These are phyloP conservation scores for Talaromyces ruber DNA, from an alignment of 495 filamentous ascomycete genomes.

Conservation along the genomic window DNA sequence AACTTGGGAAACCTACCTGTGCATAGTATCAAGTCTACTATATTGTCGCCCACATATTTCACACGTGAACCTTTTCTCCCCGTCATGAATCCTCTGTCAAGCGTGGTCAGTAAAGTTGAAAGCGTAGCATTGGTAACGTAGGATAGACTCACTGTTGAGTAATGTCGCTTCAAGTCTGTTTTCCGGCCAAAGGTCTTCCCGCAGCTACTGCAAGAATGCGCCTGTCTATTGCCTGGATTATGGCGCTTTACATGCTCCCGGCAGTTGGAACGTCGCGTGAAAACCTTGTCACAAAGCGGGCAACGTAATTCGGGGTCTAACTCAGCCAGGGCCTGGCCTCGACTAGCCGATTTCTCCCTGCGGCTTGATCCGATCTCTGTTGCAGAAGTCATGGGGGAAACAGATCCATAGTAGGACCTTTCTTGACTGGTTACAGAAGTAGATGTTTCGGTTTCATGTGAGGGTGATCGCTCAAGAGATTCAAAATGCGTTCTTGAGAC, in stretches of 20 bases:
- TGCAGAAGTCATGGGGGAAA: background rate
- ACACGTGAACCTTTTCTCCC: slow-evolving; percentile 62
- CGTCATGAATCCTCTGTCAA: slow-evolving; percentile 53
- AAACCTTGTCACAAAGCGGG: slow-evolving; percentile 66
- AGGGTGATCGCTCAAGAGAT: slow-evolving; percentile 1
- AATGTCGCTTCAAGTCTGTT: slow-evolving; percentile 76
- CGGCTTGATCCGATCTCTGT: background rate
- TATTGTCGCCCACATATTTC: slow-evolving; percentile 65
- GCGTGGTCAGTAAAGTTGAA: slow-evolving; percentile 10
- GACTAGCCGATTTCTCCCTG: background rate
- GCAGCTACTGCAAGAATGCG: slow-evolving; percentile 60
- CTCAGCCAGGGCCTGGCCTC: background rate
- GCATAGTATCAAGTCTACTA: slow-evolving; percentile 74
- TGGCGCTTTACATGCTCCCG: slow-evolving; percentile 87
- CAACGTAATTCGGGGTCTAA: slow-evolving; percentile 53
- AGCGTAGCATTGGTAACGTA: background rate
- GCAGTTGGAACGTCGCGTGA: slow-evolving; percentile 84
- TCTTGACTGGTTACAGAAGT: background rate
- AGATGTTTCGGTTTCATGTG: background rate
- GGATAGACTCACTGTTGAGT: slow-evolving; percentile 56
- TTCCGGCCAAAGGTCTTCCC: slow-evolving; percentile 44
- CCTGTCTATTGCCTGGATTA: slow-evolving; percentile 63
- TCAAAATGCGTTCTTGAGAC: background rate
- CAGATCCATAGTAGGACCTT: background rate
- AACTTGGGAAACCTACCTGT: slow-evolving; percentile 46